These are phyloP conservation scores for Moniliophthora roreri DNA, from an alignment of 1,284 basidiomycete genomes.

Conservation along the genomic window DNA sequence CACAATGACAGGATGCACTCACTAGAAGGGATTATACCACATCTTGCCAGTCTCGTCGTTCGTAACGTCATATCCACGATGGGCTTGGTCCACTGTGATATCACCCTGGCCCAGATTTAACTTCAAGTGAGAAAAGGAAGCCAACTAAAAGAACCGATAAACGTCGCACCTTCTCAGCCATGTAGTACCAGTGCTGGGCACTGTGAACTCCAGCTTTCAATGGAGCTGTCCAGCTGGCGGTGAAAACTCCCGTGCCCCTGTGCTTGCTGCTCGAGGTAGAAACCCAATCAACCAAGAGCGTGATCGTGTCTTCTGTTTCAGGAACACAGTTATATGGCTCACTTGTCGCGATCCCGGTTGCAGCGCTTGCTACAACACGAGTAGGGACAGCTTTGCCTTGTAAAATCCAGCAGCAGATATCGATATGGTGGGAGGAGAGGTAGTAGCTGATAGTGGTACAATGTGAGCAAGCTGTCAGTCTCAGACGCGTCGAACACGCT, in stretches of 20 bases:
- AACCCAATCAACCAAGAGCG: constrained; percentile 91
- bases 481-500: constrained; percentile 3
- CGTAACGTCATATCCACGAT: constrained; percentile 88
- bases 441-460: constrained; percentile 65
- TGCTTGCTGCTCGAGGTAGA: constrained; percentile 70
- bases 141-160: neutral
- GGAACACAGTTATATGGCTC: constrained; percentile 84
- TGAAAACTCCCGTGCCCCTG: constrained; percentile 84
- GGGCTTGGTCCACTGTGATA: constrained; percentile 89
- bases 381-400: constrained; percentile 79
- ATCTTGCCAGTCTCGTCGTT: constrained; percentile 81
- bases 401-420: constrained; percentile 90
- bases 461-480: neutral
- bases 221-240: constrained; percentile 87
- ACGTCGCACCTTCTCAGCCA: constrained; percentile 76
- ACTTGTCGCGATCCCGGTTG: constrained; percentile 85
- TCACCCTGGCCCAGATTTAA: constrained; percentile 62
- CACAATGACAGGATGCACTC: constrained; percentile 31
- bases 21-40: constrained; percentile 92
- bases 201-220: constrained; percentile 79
- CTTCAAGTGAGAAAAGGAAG: neutral
- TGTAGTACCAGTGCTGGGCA: constrained; percentile 93
- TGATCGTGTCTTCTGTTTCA: constrained; percentile 92
- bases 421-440: constrained; percentile 91
- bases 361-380: constrained; percentile 85